Conservation (phyloP, 2,329 filamentous ascomycete species). For the Ceratocystis alfenasii region DNA sequence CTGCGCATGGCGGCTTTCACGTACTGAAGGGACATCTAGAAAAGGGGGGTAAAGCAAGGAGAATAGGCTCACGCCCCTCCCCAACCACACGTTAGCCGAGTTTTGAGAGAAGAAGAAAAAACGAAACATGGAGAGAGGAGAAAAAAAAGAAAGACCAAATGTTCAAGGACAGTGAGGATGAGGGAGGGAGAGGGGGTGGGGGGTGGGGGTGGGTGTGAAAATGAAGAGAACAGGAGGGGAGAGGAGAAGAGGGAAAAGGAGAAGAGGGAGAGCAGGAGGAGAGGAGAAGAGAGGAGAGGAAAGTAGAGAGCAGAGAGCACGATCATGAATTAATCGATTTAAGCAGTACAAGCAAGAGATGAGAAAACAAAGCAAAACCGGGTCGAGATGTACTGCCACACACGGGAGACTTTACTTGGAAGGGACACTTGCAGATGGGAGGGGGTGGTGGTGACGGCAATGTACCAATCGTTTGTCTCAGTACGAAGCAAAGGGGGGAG, state of each 20-base stretch:
- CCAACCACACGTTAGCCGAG: constrained; percentile 5
- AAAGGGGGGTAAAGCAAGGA: background rate
- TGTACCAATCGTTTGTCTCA: background rate
- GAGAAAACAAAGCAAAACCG: constrained; percentile 10
- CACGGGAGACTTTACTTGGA: constrained; percentile 30
- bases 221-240: no score
- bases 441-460: background rate
- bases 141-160: constrained; percentile 12
- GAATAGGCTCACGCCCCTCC: constrained; percentile 16
- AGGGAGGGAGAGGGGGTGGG: background rate
- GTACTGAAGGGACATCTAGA: background rate
- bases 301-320: background rate
- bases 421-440: constrained; percentile 26
- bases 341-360: constrained; percentile 2
- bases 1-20: background rate
- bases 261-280: background rate
- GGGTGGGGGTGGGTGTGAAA: background rate
- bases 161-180: background rate
- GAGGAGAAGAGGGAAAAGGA: background rate
- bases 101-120: background rate
- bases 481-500: background rate
- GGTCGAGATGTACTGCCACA: constrained; percentile 24
- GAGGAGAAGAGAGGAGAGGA: constrained; percentile 1
- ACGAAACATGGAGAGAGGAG: background rate
- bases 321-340: constrained; percentile 7